These are phyloP conservation scores for Speleostelium caveatum DNA, from an alignment of 78 protist species.

Conservation along the genomic window DNA sequence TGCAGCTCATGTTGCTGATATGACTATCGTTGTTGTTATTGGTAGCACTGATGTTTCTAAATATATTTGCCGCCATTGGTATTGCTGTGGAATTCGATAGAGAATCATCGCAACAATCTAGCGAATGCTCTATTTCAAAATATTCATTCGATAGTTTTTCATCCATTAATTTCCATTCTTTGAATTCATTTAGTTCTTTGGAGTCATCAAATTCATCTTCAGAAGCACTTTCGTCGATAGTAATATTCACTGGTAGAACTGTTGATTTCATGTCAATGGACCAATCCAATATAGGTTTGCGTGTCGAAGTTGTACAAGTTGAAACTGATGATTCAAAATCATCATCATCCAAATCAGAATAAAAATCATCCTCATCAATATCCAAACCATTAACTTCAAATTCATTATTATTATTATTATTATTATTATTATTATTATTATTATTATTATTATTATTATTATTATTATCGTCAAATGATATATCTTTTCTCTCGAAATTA, in stretches of 20 bases:
- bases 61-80: background rate
- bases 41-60: background rate
- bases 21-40: background rate
- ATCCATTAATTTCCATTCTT: constrained; percentile 28
- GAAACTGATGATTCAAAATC: background rate
- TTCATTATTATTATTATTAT: background rate
- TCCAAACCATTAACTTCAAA: background rate
- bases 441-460: background rate
- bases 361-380: background rate
- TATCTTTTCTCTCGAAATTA: background rate
- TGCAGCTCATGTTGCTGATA: too few species aligned
- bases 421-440: background rate
- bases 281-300: constrained; percentile 10
- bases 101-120: background rate
- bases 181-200: background rate
- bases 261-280: constrained; percentile 25
- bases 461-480: background rate
- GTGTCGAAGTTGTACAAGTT: background rate
- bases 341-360: background rate
- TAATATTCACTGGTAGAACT: constrained; percentile 29
- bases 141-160: constrained; percentile 25
- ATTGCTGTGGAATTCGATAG: background rate
- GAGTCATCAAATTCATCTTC: constrained; percentile 8
- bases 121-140: background rate
- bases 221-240: background rate